These are phyloP conservation scores for Thelephora ganbajun DNA, from an alignment of 768 basidiomycete genomes.

Conservation along the genomic window DNA sequence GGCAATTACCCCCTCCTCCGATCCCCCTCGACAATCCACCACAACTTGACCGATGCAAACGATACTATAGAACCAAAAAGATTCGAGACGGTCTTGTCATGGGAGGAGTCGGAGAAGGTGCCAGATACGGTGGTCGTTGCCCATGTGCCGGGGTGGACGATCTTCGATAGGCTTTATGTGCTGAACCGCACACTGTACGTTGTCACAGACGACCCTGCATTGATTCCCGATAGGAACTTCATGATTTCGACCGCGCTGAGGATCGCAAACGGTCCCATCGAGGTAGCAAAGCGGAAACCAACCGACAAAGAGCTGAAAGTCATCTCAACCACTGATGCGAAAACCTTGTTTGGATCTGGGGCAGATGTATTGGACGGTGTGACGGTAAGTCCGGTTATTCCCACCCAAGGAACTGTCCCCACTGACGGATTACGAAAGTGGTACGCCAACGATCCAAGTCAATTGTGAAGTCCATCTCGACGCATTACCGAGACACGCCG, in stretches of 20 bases:
- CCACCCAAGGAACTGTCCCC: neutral
- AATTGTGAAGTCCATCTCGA: conserved; percentile 46
- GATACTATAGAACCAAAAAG: neutral
- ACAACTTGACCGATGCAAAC: conserved; percentile 4
- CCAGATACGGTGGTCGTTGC: conserved; percentile 55
- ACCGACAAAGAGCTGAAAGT: conserved; percentile 69
- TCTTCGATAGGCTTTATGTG: conserved; percentile 73
- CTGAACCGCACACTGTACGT: conserved; percentile 73
- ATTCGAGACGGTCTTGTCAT: neutral
- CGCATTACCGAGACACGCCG: neutral
- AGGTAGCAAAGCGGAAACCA: conserved; percentile 47
- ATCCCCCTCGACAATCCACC: neutral
- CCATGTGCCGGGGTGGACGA: conserved; percentile 75
- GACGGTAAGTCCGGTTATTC: conserved; percentile 30
- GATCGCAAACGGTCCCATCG: conserved; percentile 44
- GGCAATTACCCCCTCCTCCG: neutral
- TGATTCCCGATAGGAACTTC: conserved; percentile 46
- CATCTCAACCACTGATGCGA: conserved; percentile 55
- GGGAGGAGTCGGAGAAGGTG: conserved; percentile 14
- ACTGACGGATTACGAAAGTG: conserved; percentile 28
- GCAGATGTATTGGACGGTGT: conserved; percentile 70
- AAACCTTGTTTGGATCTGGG: conserved; percentile 51
- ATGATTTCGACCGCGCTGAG: conserved; percentile 60
- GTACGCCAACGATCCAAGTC: conserved; percentile 71
- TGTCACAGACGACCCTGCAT: conserved; percentile 58